Conservation (phyloP, 306 rosid species). For the Vigna hirtella region DNA sequence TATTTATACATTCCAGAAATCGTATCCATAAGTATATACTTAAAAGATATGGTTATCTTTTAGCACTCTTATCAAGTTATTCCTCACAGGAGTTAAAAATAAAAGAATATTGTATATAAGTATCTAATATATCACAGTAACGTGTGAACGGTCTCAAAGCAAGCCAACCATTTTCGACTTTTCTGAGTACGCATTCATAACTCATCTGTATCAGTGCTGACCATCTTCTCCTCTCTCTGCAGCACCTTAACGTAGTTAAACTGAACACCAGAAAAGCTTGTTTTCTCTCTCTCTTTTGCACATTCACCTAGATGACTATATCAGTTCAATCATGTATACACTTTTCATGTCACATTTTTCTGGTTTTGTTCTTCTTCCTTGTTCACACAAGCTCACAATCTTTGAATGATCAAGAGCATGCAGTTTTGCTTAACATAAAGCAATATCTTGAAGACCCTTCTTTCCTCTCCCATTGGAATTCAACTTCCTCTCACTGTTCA, state of each 20-base stretch:
- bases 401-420: constrained; percentile 43
- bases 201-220: neutral
- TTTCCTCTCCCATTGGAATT: constrained; percentile 42
- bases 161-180: constrained; percentile 21
- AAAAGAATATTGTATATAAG: neutral
- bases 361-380: constrained; percentile 30
- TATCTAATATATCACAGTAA: no score
- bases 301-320: constrained; percentile 21
- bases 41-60: neutral
- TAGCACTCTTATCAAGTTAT: neutral
- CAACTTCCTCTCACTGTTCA: constrained; percentile 58
- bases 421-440: constrained; percentile 34
- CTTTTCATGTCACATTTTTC: neutral
- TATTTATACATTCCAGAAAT: no score
- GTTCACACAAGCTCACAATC: constrained; percentile 36
- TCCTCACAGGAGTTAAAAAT: neutral
- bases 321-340: constrained; percentile 9
- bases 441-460: constrained; percentile 38
- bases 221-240: constrained; percentile 10
- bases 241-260: neutral
- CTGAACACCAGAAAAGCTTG: neutral
- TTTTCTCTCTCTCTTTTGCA: neutral
- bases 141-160: constrained; percentile 7
- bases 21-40: no score
- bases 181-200: neutral